Base-by-base conservation (phyloP, 179 eudicot genomes). In the Actinidia polygama region DNA sequence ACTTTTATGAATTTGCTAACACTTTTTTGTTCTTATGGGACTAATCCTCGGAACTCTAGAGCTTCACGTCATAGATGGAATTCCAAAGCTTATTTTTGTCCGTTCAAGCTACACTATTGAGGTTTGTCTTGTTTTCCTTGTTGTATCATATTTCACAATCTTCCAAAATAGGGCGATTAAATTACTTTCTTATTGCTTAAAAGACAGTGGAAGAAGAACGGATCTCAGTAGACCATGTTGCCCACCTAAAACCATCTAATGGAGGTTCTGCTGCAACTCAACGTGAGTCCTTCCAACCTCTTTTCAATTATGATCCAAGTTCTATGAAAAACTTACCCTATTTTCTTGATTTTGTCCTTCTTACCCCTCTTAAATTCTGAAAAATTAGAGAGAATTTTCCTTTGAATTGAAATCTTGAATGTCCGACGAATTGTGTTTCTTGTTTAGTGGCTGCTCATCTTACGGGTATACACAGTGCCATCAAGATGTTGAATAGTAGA, bases 231-330 rank as follows among this genome's bases (percentile, higher is more conserved):
- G 98, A 96, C 82, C 99, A 96, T 87, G 98, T 96, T 81, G 99
- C 99, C 53, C 98, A 95, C 84, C 96, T 96, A 54, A 96, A 96
- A 88, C 99, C 98, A 83, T 91, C 99, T 84, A 98, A 96, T 83
- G 99, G 99, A 82, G 99, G 99, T 81, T 96, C 99, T 80, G 99
- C 99, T 81, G 99, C 98, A 66, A 96, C 98, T 74, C 99, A 96
- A 85, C 87, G 99, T 96, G 84, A 89, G 94, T 59, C 77, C 80
- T 80, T 49, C 64, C 9, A 9, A 40, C 4, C 71, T 36, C 18
- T 62, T 68, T 49, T 36, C 47, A 68, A n/a, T 30, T 49, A 14
- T n/a, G n/a, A n/a, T n/a, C n/a, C n/a, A n/a, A n/a, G n/a, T n/a
- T n/a, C n/a, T n/a, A n/a, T n/a, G n/a, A n/a, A n/a, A n/a, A n/a